These are phyloP conservation scores for Neurospora africana DNA, from an alignment of 495 filamentous ascomycete species.

Conservation along the genomic window DNA sequence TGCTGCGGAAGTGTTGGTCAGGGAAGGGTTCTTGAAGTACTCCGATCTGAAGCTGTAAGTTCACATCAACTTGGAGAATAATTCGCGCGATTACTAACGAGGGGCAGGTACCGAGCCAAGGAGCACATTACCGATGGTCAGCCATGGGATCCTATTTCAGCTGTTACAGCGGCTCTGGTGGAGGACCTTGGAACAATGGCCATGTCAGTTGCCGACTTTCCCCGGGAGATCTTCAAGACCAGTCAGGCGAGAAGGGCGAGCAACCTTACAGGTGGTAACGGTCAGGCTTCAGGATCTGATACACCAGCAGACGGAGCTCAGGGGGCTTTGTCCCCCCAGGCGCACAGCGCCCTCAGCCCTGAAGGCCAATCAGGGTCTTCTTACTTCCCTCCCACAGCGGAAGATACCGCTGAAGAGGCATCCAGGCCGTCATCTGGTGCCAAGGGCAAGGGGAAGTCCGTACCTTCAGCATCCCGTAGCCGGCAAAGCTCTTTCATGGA, in stretches of 20 bases:
- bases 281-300: constrained; percentile 1
- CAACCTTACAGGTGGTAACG: neutral
- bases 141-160: constrained; percentile 62
- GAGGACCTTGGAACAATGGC: constrained; percentile 65
- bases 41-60: constrained; percentile 58
- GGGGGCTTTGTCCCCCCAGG: neutral
- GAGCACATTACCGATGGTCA: constrained; percentile 66
- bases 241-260: neutral
- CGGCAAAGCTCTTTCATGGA: neutral
- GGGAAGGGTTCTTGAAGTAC: constrained; percentile 50
- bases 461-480: neutral
- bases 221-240: constrained; percentile 53
- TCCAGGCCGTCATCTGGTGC: neutral
- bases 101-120: constrained; percentile 46
- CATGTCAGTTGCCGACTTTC: constrained; percentile 77
- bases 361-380: neutral
- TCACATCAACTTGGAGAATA: neutral
- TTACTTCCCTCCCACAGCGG: neutral
- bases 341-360: neutral
- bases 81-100: constrained; percentile 10
- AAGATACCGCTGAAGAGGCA: neutral
- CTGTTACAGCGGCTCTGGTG: constrained; percentile 59
- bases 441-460: neutral
- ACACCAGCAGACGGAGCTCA: constrained; percentile 2
- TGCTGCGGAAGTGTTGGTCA: constrained; percentile 54